These are phyloP conservation scores for Malassezia arunalokei DNA, from an alignment of 1,284 basidiomycete species.

Conservation along the genomic window DNA sequence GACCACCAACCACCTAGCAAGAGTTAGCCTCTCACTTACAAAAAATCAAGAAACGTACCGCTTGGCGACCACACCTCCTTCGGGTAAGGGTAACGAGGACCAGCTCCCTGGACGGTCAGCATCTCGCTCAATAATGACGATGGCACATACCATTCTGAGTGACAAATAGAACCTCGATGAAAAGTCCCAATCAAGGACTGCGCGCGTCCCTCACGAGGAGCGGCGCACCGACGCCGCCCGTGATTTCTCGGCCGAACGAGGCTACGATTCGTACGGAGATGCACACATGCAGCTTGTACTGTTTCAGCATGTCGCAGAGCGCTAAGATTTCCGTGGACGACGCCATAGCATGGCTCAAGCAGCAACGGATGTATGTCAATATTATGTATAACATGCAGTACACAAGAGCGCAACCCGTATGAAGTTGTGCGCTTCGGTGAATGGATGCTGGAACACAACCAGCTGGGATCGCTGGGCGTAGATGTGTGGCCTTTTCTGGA, in stretches of 20 bases:
- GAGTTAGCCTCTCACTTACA: neutral
- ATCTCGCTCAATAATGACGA: too few species aligned
- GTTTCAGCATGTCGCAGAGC: conserved; percentile 1
- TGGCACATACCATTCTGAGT: too few species aligned
- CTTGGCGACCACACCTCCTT: conserved; percentile 54
- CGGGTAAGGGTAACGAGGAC: conserved; percentile 52
- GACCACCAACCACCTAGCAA: too few species aligned
- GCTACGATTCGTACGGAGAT: too few species aligned
- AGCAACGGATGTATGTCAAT: conserved; percentile 7
- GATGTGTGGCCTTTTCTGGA: conserved; percentile 67
- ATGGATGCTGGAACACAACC: conserved; percentile 50
- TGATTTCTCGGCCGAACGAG: too few species aligned
- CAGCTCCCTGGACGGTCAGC: conserved; percentile 34
- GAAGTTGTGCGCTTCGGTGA: conserved; percentile 59
- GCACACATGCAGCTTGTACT: too few species aligned
- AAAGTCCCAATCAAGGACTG: too few species aligned
- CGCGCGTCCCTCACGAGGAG: too few species aligned
- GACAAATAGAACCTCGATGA: too few species aligned
- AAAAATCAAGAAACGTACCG: conserved; percentile 10
- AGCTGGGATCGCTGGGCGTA: conserved; percentile 49
- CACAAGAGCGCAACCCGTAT: conserved; percentile 54
- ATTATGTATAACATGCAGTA: neutral
- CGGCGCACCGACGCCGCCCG: too few species aligned
- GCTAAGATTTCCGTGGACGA: conserved; percentile 6
- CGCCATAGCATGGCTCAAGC: conserved; percentile 8